Base-by-base conservation (phyloP, 1,284 basidiomycete genomes). In the Cystobasidiaceae sp. region DNA sequence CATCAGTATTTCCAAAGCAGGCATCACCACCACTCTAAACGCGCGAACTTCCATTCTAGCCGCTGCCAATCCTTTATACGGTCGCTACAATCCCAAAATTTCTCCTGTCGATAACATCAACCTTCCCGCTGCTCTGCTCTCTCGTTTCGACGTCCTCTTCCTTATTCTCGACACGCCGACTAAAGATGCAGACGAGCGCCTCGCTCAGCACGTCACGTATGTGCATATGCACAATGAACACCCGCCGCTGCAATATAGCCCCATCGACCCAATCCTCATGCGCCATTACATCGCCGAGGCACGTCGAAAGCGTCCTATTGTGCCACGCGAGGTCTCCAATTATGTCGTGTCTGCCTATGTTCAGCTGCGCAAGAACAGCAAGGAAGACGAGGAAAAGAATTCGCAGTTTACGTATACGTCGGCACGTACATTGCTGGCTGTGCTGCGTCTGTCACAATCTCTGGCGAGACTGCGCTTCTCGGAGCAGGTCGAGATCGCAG, bases 41-140 rank as follows among this genome's bases (percentile, higher is more conserved):
- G 96, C 96, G n/a, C 86, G 96, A 43, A 97, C 94, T 0, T 97
- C 96, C 8, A 92, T 99, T 73, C 85, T 98, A 9, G 96, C 96
- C 0, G 96, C 96, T 7, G 96, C 96, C 45, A 99, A 99, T 78
- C 96, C 96, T 44, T 82, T 98, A 0, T 98, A 96, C 74, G 96
- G 96, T 15, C 87, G 96, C 21, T 99, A 99, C 82, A 99, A 99
- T 78, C 86, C 92, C 17, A 94, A 94, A 76, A 84, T 97, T 17
- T 96, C 92, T 3, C 96, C 96, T 0, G 93, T 97, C 3, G 96
- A 99, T 77, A 99, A 99, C 77, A 98, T 99, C 83, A 99, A 99
- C 77, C 82, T 99, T 50, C 96, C 96, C 13, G 96, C 96, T 0
- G 96, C 96, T 0, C 81, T 99, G 33, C 79, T 99, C 46, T 96